Conservation (phyloP, 2,329 filamentous ascomycete species). For the Pseudogymnoascus sp. region DNA sequence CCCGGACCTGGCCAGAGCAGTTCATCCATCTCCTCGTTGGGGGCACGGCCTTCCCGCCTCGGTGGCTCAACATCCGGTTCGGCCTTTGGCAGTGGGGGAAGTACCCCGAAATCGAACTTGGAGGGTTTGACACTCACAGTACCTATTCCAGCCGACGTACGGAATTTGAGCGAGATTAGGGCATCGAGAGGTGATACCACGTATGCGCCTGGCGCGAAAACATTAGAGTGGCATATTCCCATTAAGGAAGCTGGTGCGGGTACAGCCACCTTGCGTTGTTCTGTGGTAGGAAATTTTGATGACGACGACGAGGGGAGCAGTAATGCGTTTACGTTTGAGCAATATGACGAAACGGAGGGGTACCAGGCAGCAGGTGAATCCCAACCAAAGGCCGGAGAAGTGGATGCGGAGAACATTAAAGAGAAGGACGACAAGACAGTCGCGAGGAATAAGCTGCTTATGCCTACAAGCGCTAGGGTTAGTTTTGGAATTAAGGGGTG, state of each 20-base stretch:
- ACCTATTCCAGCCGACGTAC: constrained; percentile 70
- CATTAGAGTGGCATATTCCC: constrained; percentile 76
- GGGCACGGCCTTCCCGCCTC: constrained; percentile 33
- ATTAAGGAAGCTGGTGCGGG: constrained; percentile 66
- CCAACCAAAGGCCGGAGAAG: constrained; percentile 31
- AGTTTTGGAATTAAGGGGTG: constrained; percentile 66
- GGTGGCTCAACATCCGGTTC: constrained; percentile 42
- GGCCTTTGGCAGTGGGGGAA: constrained; percentile 33
- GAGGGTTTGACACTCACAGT: constrained; percentile 74
- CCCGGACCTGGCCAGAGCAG: constrained; percentile 41
- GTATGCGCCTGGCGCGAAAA: constrained; percentile 65
- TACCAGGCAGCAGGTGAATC: constrained; percentile 42
- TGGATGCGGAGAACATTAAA: constrained; percentile 27
- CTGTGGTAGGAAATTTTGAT: constrained; percentile 60
- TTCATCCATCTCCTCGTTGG: constrained; percentile 34
- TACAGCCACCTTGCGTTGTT: constrained; percentile 70
- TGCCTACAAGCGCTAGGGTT: constrained; percentile 71
- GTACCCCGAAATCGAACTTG: constrained; percentile 45
- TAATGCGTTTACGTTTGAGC: constrained; percentile 29
- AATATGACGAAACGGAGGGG: constrained; percentile 41
- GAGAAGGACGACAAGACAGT: constrained; percentile 49
- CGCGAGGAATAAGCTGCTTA: constrained; percentile 66
- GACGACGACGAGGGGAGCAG: constrained; percentile 38
- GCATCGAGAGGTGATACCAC: constrained; percentile 75
- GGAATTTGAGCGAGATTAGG: constrained; percentile 75